Percentiles rank a stretch among this genome's conserved stretches.
These are phyloP conservation scores for Rhypophila decipiens DNA, from an alignment of 495 filamentous ascomycete species.

Conservation along the genomic window DNA sequence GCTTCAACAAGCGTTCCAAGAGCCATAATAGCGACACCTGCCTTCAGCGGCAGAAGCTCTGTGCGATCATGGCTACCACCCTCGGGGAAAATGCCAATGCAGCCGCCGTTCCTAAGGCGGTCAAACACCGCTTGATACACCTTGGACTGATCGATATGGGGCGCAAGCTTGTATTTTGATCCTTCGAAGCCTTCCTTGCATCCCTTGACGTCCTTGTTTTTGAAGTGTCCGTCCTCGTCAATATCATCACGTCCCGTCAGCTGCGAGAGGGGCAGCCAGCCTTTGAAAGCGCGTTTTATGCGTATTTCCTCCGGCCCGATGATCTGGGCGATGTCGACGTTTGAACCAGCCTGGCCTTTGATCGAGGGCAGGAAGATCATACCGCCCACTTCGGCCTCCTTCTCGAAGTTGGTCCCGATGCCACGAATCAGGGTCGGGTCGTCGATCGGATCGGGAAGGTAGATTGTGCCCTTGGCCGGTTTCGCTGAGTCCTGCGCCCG, in stretches of 20 bases:
- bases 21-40: conserved; percentile 97
- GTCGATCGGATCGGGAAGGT: conserved; percentile 81
- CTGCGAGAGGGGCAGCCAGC: conserved; percentile 60
- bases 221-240: conserved; percentile 47
- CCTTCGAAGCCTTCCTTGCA: conserved; percentile 61
- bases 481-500: conserved; percentile 84
- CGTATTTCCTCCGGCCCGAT: conserved; percentile 72
- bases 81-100: conserved; percentile 96
- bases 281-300: conserved; percentile 80
- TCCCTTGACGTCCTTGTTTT: conserved; percentile 45
- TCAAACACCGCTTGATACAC: conserved; percentile 93
- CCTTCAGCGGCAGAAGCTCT: conserved; percentile 89
- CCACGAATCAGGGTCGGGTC: conserved; percentile 82
- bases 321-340: conserved; percentile 72
- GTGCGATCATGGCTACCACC: conserved; percentile 96
- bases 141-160: conserved; percentile 87
- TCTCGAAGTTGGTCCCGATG: conserved; percentile 75
- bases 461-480: conserved; percentile 71
- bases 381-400: conserved; percentile 68
- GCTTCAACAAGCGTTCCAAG: conserved; percentile 84
- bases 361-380: conserved; percentile 79
- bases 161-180: conserved; percentile 76
- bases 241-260: conserved; percentile 73
- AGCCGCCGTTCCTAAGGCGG: conserved; percentile 72
- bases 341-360: conserved; percentile 68